Evolutionary conservation across 2,329 filamentous ascomycete species (phyloP), one percentile per base, ranked within the genome.

Genomic region (Podosphaera aphanis): DNA sequence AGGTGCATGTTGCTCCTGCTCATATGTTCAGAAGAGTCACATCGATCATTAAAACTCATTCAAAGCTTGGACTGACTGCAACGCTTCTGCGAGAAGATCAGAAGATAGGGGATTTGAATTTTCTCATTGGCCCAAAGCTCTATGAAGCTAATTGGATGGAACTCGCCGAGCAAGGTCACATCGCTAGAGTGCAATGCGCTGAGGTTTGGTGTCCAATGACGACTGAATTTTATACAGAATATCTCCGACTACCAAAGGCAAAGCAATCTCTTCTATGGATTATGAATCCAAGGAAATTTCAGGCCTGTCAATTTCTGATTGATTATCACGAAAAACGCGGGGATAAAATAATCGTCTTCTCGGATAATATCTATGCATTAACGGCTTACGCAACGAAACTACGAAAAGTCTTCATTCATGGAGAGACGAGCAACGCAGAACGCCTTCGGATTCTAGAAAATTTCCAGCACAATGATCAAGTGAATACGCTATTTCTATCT

Each of bases 81-180:
- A 98, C 90, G 0, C 66, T 98, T 10, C 74, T 98, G 15, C 75
- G 90, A 66, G 90, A 98, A 63, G 90, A 98, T 57, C 88, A 98
- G 67, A 95, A 95, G 65, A 98, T 98, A 59, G 83, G 83, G 21
- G 86, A 95, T 66, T 64, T 98, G 40, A 98, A 98, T 61, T 98
- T 95, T 59, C 65, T 98, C 48, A 95, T 98, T 56, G 90, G 90
- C 0, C 90, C 90, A 0, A 98, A 98, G 61, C 68, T 98, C 0
- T 98, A 93, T 59, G 90, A 98, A 62, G 90, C 90, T 23, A 98
- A 98, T 61, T 98, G 90, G 90, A 93, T 95, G 77, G 90, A 98
- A 61, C 72, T 98, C 36, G 90, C 88, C 1, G 83, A 94, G 57
- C 85, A 94, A 62, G 90, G 90, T 0, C 86, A 94, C 59, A 98